Evolutionary conservation across 148 eudicot genomes (phyloP), one percentile per base, ranked within the genome.

Genomic region (Cornus florida): DNA sequence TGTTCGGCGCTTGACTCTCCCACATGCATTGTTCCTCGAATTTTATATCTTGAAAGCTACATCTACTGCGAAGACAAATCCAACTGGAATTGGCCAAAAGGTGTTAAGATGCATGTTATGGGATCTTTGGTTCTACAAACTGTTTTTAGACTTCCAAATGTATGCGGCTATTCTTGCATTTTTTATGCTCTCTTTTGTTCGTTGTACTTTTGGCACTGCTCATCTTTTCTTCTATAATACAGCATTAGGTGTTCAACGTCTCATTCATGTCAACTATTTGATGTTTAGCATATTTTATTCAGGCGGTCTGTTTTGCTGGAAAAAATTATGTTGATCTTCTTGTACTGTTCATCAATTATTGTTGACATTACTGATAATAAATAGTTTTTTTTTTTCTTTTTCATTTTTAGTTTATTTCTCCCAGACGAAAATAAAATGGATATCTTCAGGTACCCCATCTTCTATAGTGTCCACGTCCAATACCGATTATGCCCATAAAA

Each of bases 61-160:
- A 79, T 88, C 48, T 82, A 48, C 80, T 73, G 91, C 65, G 17
- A 76, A 50, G 97, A 94, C 72, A 90, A 89, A 80, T 79, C 90
- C 28, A 92, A 76, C 86, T 94, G 98, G 98, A 85, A 78, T 79
- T 95, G 96, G 97, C 86, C 93, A 41, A 85, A 84, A 82, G 91
- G 90, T 50, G 82, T 64, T 78, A 91, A 79, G 87, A 86, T 93
- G 88, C 96, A 95, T 86, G 82, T 87, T 67, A 86, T 95, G 86
- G 99, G 99, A 31, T 88, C 97, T 83, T 73, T 92, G 86, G 92
- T 96, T 82, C 92, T 96, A 71, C 99, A 96, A 83, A 82, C 87
- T 17, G 75, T 96, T 67, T 91, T 96, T 83, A 88, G 84, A 85
- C 85, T 91, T 84, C 95, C 97, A 56, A 88, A 86, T 75, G 99